phyloP scores from a whole-genome alignment of 2,329 filamentous ascomycete genomes.

The Domatiomyces globalis region DNA sequence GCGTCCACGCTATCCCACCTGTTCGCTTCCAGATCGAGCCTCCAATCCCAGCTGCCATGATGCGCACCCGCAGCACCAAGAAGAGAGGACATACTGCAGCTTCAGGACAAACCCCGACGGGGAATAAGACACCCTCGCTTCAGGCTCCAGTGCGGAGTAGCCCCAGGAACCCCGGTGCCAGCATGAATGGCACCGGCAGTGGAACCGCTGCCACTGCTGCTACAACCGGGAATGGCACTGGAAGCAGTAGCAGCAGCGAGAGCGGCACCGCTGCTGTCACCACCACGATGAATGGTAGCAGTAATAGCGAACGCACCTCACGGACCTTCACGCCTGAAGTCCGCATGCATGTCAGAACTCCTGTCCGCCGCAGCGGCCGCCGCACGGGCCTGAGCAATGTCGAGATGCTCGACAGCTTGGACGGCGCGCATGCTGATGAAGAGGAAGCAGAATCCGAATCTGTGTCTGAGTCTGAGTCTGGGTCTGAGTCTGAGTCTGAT shows the following conservation, averaged over 20 bases:
- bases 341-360: conserved; percentile 3
- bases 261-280: not conserved
- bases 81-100: conserved; percentile 9
- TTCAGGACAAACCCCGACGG: conserved; percentile 9
- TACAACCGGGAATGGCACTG: not conserved
- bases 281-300: not conserved
- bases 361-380: conserved; percentile 13
- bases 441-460: conserved; percentile 9
- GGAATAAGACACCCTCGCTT: conserved; percentile 1
- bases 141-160: conserved; percentile 13
- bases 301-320: not conserved
- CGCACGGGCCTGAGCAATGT: conserved; percentile 12
- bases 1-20: conserved; percentile 13
- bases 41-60: conserved; percentile 17
- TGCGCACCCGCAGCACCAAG: conserved; percentile 13
- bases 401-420: conserved; percentile 1
- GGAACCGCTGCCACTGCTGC: not conserved
- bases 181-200: conserved; percentile 7
- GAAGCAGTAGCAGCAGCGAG: conserved; percentile 1
- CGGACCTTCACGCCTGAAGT: not conserved
- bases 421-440: not conserved
- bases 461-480: not conserved
- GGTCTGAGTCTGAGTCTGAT: not conserved
- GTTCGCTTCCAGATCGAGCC: conserved; percentile 18
- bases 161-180: conserved; percentile 10